These are phyloP conservation scores for Lentinula lateritia DNA, from an alignment of 768 basidiomycete genomes.

Conservation along the genomic window DNA sequence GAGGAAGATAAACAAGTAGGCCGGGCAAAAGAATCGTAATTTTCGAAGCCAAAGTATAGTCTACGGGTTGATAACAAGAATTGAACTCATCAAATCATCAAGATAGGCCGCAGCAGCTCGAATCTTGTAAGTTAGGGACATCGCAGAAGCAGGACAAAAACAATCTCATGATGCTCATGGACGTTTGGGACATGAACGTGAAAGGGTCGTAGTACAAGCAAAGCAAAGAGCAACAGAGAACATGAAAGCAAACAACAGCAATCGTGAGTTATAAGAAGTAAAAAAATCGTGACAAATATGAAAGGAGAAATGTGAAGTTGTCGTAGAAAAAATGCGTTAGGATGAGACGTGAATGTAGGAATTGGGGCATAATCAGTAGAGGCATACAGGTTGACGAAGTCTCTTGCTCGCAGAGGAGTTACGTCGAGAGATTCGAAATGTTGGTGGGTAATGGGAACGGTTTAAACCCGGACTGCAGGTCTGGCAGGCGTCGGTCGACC, in stretches of 20 bases:
- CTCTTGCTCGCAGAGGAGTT: not conserved
- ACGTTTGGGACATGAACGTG: not conserved
- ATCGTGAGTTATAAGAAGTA: not conserved
- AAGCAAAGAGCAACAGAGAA: not conserved
- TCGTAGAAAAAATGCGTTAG: not conserved
- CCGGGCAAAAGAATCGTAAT: not conserved
- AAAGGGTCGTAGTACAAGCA: not conserved
- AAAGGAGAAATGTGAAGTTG: not conserved
- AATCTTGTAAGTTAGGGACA: not conserved
- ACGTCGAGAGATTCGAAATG: not conserved
- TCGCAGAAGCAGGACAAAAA: not conserved
- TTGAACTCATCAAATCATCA: too few relatives aligned
- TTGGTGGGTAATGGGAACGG: not conserved
- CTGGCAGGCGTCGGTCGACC: constrained; percentile 39
- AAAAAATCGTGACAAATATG: not conserved
- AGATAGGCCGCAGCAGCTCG: not conserved
- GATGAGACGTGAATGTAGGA: not conserved
- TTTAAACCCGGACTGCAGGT: constrained; percentile 8
- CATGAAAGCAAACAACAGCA: not conserved
- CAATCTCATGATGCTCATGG: not conserved
- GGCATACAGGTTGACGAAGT: not conserved
- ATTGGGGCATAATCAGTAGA: constrained; percentile 5
- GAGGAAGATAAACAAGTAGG: not conserved
- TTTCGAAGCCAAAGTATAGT: not conserved
- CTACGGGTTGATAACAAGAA: too few relatives aligned